A percentile compares a stretch with the other conserved stretches of the same genome.
Evolutionary conservation across 768 basidiomycete genomes (phyloP).

Genomic region (Tulasnella sp.): DNA sequence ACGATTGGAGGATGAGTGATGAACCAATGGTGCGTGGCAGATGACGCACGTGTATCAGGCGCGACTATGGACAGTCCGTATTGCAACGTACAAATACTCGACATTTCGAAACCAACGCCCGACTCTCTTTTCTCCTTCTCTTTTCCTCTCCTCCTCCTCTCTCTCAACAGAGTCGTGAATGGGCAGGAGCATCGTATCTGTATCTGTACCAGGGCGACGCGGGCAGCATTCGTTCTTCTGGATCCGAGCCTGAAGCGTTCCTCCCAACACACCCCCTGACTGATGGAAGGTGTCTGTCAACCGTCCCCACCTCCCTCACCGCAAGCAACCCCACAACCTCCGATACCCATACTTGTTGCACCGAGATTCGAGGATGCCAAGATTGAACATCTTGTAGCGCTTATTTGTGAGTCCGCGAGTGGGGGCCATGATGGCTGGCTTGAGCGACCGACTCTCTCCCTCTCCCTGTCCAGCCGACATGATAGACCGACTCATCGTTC

Average conservation of each 20-base stretch:
- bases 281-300: neutral
- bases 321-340: neutral
- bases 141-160: neutral
- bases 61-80: neutral
- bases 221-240: neutral
- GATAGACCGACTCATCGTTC: slow-evolving; percentile 85
- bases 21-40: too few species aligned
- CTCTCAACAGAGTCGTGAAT: neutral
- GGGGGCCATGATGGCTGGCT: slow-evolving; percentile 14
- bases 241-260: too few species aligned
- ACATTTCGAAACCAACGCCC: neutral
- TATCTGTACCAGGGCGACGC: slow-evolving; percentile 1
- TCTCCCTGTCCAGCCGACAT: slow-evolving; percentile 59
- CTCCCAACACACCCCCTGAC: too few species aligned
- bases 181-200: slow-evolving; percentile 1
- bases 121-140: neutral
- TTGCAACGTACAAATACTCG: too few species aligned
- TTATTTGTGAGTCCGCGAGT: slow-evolving; percentile 60
- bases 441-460: slow-evolving; percentile 19
- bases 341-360: slow-evolving; percentile 37
- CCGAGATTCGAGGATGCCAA: slow-evolving; percentile 73
- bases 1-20: too few species aligned
- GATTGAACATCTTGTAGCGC: slow-evolving; percentile 71
- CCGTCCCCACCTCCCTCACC: neutral
- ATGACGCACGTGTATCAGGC: too few species aligned